Percentiles rank a stretch among this genome's conserved stretches.
These are phyloP conservation scores for Yarrowia divulgata DNA, from an alignment of 805 yeast species.

Conservation along the genomic window DNA sequence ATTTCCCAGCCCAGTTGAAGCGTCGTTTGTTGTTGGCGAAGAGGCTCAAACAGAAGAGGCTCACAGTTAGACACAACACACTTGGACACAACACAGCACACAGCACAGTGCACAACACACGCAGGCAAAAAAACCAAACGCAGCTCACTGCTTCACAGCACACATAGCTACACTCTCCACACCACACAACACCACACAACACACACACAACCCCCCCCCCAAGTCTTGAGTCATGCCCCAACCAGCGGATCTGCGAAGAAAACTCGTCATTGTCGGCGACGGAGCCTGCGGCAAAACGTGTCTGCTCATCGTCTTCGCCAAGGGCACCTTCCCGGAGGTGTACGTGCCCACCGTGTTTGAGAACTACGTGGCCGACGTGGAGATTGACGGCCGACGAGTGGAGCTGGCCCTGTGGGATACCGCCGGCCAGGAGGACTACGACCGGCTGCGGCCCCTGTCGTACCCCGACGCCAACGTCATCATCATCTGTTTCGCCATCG, in stretches of 20 bases:
- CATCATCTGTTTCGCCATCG: conserved; percentile 88
- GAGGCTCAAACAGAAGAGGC: too few relatives aligned
- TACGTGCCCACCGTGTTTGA: conserved; percentile 97
- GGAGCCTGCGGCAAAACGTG: conserved; percentile 98
- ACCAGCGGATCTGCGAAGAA: conserved; percentile 51
- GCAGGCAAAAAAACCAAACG: conserved; percentile 27
- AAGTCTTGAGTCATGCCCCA: conserved; percentile 39
- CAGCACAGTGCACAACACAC: conserved; percentile 29
- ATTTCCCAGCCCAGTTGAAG: too few relatives aligned
- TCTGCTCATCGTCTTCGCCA: conserved; percentile 80
- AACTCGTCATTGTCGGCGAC: conserved; percentile 93
- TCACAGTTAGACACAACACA: not conserved
- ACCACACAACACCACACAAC: not conserved
- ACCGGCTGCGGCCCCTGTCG: conserved; percentile 87
- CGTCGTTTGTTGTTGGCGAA: too few relatives aligned
- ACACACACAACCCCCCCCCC: not conserved
- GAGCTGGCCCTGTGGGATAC: conserved; percentile 98
- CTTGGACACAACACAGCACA: conserved; percentile 5
- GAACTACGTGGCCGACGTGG: conserved; percentile 97
- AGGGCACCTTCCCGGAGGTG: conserved; percentile 91
- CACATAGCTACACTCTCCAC: conserved; percentile 14
- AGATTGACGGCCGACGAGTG: conserved; percentile 87
- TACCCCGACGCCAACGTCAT: conserved; percentile 94
- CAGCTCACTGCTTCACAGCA: not conserved
- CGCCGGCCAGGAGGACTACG: conserved; percentile 98